Evolutionary conservation across 2,329 filamentous ascomycete species (phyloP).

Genomic region (Niveomyces coronatus): DNA sequence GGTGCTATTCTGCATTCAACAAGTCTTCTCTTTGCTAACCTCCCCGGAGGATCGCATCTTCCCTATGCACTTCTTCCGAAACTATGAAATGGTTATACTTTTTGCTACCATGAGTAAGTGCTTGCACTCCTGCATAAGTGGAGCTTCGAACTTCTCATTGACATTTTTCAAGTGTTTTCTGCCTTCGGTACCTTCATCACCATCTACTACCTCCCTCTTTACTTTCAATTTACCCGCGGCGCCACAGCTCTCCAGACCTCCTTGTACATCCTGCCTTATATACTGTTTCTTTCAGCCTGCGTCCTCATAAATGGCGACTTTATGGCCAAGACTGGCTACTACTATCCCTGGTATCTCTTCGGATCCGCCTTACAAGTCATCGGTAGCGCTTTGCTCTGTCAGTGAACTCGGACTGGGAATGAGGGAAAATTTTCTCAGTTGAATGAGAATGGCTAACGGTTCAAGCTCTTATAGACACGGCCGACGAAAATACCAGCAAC

Average conservation of each 20-base stretch:
- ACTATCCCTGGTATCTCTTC: conserved; percentile 28
- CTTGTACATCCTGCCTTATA: conserved; percentile 30
- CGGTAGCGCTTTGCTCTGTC: conserved; percentile 24
- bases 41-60: conserved; percentile 26
- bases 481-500: conserved; percentile 16
- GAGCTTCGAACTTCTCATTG: background rate
- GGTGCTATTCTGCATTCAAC: conserved; percentile 34
- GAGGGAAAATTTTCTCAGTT: no score
- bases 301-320: conserved; percentile 25
- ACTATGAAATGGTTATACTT: conserved; percentile 28
- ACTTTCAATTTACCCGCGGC: conserved; percentile 36
- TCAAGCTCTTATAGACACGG: conserved; percentile 2
- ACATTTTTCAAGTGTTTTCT: background rate
- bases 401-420: conserved; percentile 1
- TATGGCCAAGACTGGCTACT: conserved; percentile 26
- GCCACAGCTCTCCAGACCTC: conserved; percentile 30
- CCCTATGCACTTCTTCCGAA: conserved; percentile 34
- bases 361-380: conserved; percentile 22
- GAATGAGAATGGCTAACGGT: no score
- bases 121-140: background rate
- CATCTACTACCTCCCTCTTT: conserved; percentile 40
- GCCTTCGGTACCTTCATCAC: conserved; percentile 18
- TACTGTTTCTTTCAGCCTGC: conserved; percentile 24
- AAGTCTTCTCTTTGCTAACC: conserved; percentile 21
- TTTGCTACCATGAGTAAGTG: conserved; percentile 26